Conservation (phyloP, 257 asterid species). For the Solanum sitiens region DNA sequence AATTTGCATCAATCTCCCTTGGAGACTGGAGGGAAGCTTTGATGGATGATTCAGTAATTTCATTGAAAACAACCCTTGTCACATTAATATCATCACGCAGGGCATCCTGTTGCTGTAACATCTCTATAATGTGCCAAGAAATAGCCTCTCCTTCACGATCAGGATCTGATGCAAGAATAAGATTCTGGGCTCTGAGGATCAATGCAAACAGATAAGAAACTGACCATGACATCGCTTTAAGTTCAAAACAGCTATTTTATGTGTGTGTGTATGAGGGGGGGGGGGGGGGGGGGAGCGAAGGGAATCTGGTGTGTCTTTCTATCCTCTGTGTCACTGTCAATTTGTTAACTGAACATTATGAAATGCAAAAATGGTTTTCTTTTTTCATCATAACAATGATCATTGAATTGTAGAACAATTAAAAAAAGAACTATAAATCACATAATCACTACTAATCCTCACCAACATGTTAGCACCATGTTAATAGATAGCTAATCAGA, state of each 20-base stretch:
- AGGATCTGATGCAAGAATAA: conserved; percentile 95
- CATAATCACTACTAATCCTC: not conserved
- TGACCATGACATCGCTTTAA: not conserved
- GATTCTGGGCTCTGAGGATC: conserved; percentile 70
- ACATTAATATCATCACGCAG: conserved; percentile 54
- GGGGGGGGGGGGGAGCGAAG: not conserved
- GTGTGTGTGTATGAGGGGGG: no score
- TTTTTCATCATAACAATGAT: not conserved
- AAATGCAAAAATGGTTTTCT: not conserved
- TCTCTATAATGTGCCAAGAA: conserved; percentile 94
- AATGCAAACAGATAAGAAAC: conserved; percentile 23
- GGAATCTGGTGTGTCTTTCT: not conserved
- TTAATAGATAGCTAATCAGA: not conserved
- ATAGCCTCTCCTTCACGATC: conserved; percentile 99
- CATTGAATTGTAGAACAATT: not conserved
- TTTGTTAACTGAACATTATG: not conserved
- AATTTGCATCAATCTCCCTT: conserved; percentile 57
- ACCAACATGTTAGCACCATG: not conserved
- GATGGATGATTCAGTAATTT: conserved; percentile 83
- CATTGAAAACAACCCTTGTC: conserved; percentile 79
- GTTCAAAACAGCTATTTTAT: not conserved
- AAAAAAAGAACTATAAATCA: not conserved
- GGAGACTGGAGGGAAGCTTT: conserved; percentile 83
- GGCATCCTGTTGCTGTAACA: conserved; percentile 89
- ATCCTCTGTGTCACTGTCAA: not conserved